These are phyloP conservation scores for Radiomyces spectabilis DNA, from an alignment of 192 early-diverging fungal species.

Conservation along the genomic window DNA sequence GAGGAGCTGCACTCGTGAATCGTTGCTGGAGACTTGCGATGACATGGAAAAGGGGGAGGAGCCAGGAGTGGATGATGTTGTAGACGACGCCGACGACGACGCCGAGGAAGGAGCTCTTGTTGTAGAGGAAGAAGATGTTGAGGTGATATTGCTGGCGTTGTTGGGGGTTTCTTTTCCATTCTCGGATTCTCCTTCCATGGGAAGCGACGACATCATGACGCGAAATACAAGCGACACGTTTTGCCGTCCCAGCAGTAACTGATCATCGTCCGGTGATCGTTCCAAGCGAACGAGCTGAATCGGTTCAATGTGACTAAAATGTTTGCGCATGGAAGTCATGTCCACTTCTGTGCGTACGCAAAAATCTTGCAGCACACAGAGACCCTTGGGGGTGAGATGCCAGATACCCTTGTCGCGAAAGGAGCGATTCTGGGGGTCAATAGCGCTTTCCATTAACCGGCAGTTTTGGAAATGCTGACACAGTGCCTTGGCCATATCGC, in stretches of 20 bases:
- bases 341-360: conserved; percentile 13
- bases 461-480: conserved; percentile 53
- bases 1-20: conserved; percentile 18
- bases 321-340: conserved; percentile 1
- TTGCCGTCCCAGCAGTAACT: conserved; percentile 24
- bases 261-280: conserved; percentile 34
- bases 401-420: conserved; percentile 37
- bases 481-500: conserved; percentile 46
- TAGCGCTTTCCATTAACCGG: conserved; percentile 36
- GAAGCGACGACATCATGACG: conserved; percentile 28
- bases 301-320: conserved; percentile 1
- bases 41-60: neutral
- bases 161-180: neutral
- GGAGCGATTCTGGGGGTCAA: conserved; percentile 29
- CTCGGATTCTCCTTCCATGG: conserved; percentile 14
- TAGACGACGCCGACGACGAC: neutral
- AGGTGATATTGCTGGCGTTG: neutral
- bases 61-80: conserved; percentile 6
- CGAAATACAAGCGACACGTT: conserved; percentile 30
- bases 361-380: conserved; percentile 28
- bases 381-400: conserved; percentile 39
- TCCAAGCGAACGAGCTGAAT: conserved; percentile 29
- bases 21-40: neutral
- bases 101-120: neutral
- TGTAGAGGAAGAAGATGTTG: neutral